Percentiles rank a stretch among this genome's conserved stretches.
These are phyloP conservation scores for Drosera spatulata DNA, from an alignment of 179 eudicot genomes.

Conservation along the genomic window DNA sequence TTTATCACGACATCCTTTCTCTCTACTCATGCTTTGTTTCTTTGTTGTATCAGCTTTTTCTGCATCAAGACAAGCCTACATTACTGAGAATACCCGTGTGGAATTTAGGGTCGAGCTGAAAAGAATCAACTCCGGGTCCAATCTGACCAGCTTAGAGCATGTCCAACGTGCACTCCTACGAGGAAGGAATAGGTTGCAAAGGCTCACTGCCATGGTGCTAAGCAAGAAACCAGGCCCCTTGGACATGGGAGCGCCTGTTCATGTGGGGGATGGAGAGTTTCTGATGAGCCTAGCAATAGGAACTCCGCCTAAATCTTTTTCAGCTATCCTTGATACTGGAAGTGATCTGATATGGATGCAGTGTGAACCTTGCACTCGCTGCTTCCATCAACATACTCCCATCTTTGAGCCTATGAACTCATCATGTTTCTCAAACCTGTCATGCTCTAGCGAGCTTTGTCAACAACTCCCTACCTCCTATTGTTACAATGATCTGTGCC, in stretches of 20 bases:
- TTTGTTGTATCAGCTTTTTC: constrained; percentile 21
- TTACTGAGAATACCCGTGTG: constrained; percentile 9
- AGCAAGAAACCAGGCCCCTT: background rate
- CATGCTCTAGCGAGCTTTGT: constrained; percentile 57
- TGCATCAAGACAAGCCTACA: constrained; percentile 33
- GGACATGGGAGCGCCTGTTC: constrained; percentile 1
- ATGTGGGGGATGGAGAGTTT: constrained; percentile 22
- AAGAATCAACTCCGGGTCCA: constrained; percentile 58
- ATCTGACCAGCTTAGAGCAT: constrained; percentile 55
- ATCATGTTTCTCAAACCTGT: constrained; percentile 34
- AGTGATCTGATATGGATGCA: constrained; percentile 29
- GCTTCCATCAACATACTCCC: constrained; percentile 12
- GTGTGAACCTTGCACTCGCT: constrained; percentile 17
- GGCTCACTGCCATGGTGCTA: constrained; percentile 44
- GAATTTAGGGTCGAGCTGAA: constrained; percentile 46
- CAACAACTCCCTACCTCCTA: constrained; percentile 33
- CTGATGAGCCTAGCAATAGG: constrained; percentile 18
- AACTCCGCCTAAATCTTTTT: constrained; percentile 11
- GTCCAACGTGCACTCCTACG: constrained; percentile 56
- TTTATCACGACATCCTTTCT: constrained; percentile 3
- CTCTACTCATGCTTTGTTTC: constrained; percentile 4
- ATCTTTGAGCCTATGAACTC: constrained; percentile 31
- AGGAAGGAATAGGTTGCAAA: constrained; percentile 36
- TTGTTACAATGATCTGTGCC: constrained; percentile 34
- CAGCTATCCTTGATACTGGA: constrained; percentile 22